These are phyloP conservation scores for Pseudozyma sp. DNA, from an alignment of 1,284 basidiomycete genomes.

Conservation along the genomic window DNA sequence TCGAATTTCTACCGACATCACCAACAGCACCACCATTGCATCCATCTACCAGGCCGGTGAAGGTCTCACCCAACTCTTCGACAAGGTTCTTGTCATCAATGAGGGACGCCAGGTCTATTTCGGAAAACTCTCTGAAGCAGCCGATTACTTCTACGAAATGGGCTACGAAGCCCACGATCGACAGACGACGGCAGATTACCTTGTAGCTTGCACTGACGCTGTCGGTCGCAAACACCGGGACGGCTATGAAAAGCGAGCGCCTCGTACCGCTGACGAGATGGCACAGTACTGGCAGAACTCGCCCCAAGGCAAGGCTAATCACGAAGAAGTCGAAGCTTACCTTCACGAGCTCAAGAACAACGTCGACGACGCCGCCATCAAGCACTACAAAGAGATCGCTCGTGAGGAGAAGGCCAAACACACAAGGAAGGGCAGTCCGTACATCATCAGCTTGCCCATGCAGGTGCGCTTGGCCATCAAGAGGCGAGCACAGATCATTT, in stretches of 20 bases:
- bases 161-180: constrained; percentile 70
- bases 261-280: constrained; percentile 60
- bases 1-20: constrained; percentile 55
- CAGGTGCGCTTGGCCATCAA: constrained; percentile 78
- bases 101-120: constrained; percentile 67
- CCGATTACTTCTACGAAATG: constrained; percentile 58
- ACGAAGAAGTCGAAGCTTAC: constrained; percentile 49
- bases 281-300: constrained; percentile 49
- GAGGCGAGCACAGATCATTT: constrained; percentile 77
- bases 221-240: constrained; percentile 69
- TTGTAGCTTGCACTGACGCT: constrained; percentile 71
- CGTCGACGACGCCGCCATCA: constrained; percentile 26
- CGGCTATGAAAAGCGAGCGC: constrained; percentile 58
- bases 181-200: constrained; percentile 64
- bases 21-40: constrained; percentile 42
- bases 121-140: constrained; percentile 55
- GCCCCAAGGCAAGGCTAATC: constrained; percentile 37
- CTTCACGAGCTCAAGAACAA: constrained; percentile 24
- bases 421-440: constrained; percentile 39
- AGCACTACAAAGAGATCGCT: constrained; percentile 40
- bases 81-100: constrained; percentile 63
- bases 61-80: constrained; percentile 56
- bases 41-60: constrained; percentile 66
- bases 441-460: constrained; percentile 56
- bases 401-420: constrained; percentile 48